Percentiles rank a stretch among this genome's conserved stretches.
These are phyloP conservation scores for Alternaria triticimaculans DNA, from an alignment of 2,329 filamentous ascomycete genomes.

Conservation along the genomic window DNA sequence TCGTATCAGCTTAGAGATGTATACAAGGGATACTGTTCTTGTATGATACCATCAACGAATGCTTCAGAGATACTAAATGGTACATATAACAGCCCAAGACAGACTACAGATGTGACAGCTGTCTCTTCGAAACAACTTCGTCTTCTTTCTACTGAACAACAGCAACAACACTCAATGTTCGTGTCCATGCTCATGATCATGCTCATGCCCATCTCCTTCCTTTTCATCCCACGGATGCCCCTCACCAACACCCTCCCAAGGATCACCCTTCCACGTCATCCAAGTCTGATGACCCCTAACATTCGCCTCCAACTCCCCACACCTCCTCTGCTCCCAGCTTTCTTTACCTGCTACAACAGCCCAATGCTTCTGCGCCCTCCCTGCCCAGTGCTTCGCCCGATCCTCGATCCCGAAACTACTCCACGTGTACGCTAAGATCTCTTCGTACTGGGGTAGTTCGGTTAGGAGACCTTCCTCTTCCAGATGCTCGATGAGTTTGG, in stretches of 20 bases:
- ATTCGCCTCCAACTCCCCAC: slow-evolving; percentile 28
- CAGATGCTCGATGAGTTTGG: slow-evolving; percentile 31
- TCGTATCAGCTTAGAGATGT: not conserved
- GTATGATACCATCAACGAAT: no score
- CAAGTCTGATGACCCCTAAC: slow-evolving; percentile 35
- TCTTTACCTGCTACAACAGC: slow-evolving; percentile 33
- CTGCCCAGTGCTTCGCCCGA: slow-evolving; percentile 37
- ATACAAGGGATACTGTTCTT: no score
- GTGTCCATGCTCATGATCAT: slow-evolving; percentile 14
- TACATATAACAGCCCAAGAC: no score
- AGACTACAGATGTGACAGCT: no score
- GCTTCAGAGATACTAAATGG: no score
- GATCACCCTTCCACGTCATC: slow-evolving; percentile 33
- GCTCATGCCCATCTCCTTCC: slow-evolving; percentile 4
- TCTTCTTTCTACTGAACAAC: not conserved
- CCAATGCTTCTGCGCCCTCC: slow-evolving; percentile 33
- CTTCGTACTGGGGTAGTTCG: slow-evolving; percentile 37
- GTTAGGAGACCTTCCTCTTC: slow-evolving; percentile 36
- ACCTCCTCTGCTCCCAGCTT: slow-evolving; percentile 34
- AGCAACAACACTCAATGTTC: not conserved
- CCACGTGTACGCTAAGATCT: slow-evolving; percentile 44
- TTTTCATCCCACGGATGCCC: slow-evolving; percentile 17
- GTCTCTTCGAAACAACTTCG: no score
- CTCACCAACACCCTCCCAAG: slow-evolving; percentile 21
- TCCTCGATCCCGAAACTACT: slow-evolving; percentile 33